Base-by-base conservation (phyloP, 805 yeast species). In the Wickerhamiella cacticola region DNA sequence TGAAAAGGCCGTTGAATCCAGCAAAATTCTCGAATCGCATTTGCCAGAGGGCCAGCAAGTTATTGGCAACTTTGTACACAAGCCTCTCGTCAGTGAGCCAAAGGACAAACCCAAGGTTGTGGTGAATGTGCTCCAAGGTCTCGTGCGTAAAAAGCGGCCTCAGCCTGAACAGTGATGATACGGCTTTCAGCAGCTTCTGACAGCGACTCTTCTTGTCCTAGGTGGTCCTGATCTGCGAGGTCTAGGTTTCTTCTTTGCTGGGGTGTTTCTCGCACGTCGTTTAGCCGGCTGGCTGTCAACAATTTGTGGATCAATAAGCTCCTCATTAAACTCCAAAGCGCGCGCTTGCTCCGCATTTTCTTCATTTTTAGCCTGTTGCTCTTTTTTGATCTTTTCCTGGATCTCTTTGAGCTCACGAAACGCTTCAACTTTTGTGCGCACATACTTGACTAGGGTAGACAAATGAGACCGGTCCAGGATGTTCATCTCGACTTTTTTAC, bases 401-500 rank as follows among this genome's bases (percentile, higher is more conserved):
- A 18, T 15, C 19, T n/a, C 21, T 9, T 12, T 10, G 36, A 12
- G 19, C 36, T 31, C 36, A 9, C 19, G 36, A 18, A 31, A 15
- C 10, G 4, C 10, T 9, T 9, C n/a, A 19, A 41, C 19, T 15
- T 45, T 12, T 9, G n/a, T n/a, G 5, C 50, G 51, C 13, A 56
- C 59, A 33, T 56, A 57, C 7, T 16, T 21, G 9, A 52, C 52
- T 15, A 57, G 53, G 3, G 53, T 43, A 25, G 24, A 41, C 5
- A 52, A 35, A 28, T 54, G 52, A 18, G 49, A 36, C 16, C n/a
- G 28, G n/a, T 57, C 66, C 29, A 64, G 59, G 22, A 67, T 63
- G 54, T 70, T 74, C 76, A 80, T 74, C 59, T 79, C 86, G 2
- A 79, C 71, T 56, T 79, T 79, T 47, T 67, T 67, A 46, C 66